These are phyloP conservation scores for Colletotrichum magnum DNA, from an alignment of 2,329 filamentous ascomycete species.

Conservation along the genomic window DNA sequence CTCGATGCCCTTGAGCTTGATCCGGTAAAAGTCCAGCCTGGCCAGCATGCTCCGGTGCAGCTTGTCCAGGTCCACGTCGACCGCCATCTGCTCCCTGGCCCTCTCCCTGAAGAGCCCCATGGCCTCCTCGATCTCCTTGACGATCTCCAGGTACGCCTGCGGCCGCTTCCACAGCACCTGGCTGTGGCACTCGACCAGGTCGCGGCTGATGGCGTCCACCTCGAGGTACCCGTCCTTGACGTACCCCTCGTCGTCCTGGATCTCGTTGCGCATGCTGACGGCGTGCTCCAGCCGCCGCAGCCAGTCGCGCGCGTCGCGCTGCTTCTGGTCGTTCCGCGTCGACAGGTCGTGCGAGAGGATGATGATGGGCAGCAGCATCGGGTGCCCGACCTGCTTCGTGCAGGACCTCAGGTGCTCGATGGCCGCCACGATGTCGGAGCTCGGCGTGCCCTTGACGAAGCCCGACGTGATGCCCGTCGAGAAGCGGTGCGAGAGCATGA, in stretches of 20 bases:
- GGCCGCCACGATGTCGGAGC: slow-evolving; percentile 65
- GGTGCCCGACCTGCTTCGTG: slow-evolving; percentile 66
- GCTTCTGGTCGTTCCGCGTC: slow-evolving; percentile 70
- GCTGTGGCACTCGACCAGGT: slow-evolving; percentile 74
- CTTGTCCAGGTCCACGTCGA: slow-evolving; percentile 53
- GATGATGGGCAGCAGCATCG: slow-evolving; percentile 71
- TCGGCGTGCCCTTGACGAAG: slow-evolving; percentile 73
- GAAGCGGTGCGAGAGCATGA: slow-evolving; percentile 73
- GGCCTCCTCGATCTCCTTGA: slow-evolving; percentile 62
- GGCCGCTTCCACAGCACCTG: slow-evolving; percentile 75
- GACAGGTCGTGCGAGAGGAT: slow-evolving; percentile 72
- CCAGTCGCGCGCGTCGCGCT: slow-evolving; percentile 75
- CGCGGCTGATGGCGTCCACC: slow-evolving; percentile 72
- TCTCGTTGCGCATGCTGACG: slow-evolving; percentile 72
- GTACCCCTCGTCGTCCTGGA: slow-evolving; percentile 69
- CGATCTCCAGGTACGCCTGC: slow-evolving; percentile 70
- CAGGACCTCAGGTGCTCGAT: slow-evolving; percentile 67
- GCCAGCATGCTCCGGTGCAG: slow-evolving; percentile 67
- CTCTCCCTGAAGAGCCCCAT: slow-evolving; percentile 60
- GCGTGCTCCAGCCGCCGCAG: slow-evolving; percentile 73
- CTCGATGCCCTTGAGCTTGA: slow-evolving; percentile 73
- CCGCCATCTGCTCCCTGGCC: slow-evolving; percentile 45
- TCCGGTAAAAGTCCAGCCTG: slow-evolving; percentile 71
- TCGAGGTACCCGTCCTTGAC: slow-evolving; percentile 67
- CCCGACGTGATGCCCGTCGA: slow-evolving; percentile 69